Conservation (phyloP, 805 yeast species). For the Ogataea angusta region DNA sequence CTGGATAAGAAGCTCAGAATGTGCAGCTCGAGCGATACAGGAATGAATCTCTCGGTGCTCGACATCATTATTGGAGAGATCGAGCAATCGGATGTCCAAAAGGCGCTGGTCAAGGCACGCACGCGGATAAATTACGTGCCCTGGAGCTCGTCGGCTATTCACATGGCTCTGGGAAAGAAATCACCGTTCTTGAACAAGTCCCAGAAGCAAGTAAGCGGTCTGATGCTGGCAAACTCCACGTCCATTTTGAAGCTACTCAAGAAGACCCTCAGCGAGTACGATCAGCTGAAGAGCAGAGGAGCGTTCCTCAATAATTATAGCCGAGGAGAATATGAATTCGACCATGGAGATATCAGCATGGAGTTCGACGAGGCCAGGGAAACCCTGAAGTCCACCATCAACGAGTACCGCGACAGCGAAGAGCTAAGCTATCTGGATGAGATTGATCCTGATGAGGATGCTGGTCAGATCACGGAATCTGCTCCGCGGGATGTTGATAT, state of each 20-base stretch:
- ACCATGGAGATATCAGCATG: constrained; percentile 43
- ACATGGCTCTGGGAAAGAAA: constrained; percentile 70
- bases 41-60: constrained; percentile 61
- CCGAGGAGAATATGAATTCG: constrained; percentile 42
- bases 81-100: constrained; percentile 70
- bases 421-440: constrained; percentile 45
- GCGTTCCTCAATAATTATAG: constrained; percentile 83
- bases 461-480: background rate
- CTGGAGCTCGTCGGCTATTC: constrained; percentile 78
- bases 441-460: constrained; percentile 34
- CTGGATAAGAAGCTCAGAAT: constrained; percentile 74
- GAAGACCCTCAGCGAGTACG: constrained; percentile 72
- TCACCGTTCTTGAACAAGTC: constrained; percentile 54
- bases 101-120: constrained; percentile 61
- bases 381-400: constrained; percentile 41
- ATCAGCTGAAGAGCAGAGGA: constrained; percentile 68
- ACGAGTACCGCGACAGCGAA: constrained; percentile 45
- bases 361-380: constrained; percentile 49
- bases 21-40: constrained; percentile 45
- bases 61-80: constrained; percentile 66
- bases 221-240: constrained; percentile 81
- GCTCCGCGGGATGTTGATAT: constrained; percentile 5
- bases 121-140: constrained; percentile 75
- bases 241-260: constrained; percentile 65
- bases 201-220: constrained; percentile 60